Conservation (phyloP, 2,329 filamentous ascomycete genomes). For the Ceratocystis cacaofunesta region DNA sequence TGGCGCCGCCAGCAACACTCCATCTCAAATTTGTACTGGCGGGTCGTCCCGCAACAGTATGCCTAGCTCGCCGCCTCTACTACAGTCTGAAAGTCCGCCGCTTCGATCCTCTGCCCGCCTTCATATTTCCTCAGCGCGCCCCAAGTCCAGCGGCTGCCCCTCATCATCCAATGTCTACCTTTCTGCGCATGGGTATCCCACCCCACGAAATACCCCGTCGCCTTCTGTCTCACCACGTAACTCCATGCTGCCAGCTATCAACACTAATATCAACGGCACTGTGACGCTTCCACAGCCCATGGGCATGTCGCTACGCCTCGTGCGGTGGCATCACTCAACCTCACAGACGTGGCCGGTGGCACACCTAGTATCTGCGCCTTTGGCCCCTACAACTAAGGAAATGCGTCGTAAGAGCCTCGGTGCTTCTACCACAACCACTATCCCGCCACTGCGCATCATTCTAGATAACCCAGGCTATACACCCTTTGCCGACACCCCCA, state of each 20-base stretch:
- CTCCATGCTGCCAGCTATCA: slow-evolving; percentile 22
- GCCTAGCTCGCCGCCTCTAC: background rate
- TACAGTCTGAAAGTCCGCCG: background rate
- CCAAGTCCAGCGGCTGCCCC: slow-evolving; percentile 28
- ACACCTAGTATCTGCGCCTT: slow-evolving; percentile 9
- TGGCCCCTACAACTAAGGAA: background rate
- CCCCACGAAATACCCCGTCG: slow-evolving; percentile 22
- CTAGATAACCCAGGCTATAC: slow-evolving; percentile 15
- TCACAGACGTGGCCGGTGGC: slow-evolving; percentile 13
- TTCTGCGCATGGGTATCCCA: background rate
- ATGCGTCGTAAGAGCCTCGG: slow-evolving; percentile 10
- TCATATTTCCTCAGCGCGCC: slow-evolving; percentile 21
- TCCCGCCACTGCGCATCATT: slow-evolving; percentile 14
- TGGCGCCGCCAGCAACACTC: background rate
- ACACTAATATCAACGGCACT: slow-evolving; percentile 12
- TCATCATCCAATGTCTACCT: background rate
- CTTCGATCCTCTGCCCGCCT: background rate
- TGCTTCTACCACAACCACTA: background rate
- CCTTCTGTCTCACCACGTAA: slow-evolving; percentile 22
- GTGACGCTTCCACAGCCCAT: slow-evolving; percentile 6
- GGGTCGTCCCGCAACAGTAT: background rate
- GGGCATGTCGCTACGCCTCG: slow-evolving; percentile 9
- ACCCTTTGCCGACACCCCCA: slow-evolving; percentile 14
- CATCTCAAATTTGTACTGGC: background rate
- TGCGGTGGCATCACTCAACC: slow-evolving; percentile 12